Evolutionary conservation across 73 alveolate genomes (phyloP).

Genomic region (Tetrahymena malaccensis): DNA sequence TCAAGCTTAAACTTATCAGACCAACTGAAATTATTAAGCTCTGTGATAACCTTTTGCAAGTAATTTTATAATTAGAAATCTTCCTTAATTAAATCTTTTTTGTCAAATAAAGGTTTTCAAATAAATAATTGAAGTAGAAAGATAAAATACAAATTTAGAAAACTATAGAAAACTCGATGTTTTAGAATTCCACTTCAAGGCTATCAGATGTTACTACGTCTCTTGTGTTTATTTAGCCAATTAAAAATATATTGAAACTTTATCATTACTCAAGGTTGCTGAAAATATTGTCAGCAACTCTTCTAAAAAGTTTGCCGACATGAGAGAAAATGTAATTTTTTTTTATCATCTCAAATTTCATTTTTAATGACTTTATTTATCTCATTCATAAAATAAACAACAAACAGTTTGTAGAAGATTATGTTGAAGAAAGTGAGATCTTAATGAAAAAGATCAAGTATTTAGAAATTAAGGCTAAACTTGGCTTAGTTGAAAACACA

Average conservation of each 20-base stretch:
- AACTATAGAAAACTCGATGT: slow-evolving; percentile 30
- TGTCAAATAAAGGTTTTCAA: background rate
- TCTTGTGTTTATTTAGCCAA: slow-evolving; percentile 15
- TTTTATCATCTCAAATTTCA: background rate
- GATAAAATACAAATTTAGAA: slow-evolving; percentile 11
- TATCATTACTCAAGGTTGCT: slow-evolving; percentile 2
- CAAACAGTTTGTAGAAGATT: background rate
- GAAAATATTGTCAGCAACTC: slow-evolving; percentile 12
- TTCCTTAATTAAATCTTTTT: background rate
- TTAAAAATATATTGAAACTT: slow-evolving; percentile 27
- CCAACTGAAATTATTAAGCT: slow-evolving; percentile 39
- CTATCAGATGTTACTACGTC: slow-evolving; percentile 25
- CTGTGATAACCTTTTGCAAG: slow-evolving; percentile 25
- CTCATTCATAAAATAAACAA: too few relatives aligned
- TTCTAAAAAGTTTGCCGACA: slow-evolving; percentile 21
- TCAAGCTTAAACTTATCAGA: slow-evolving; percentile 20
- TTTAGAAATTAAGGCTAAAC: background rate
- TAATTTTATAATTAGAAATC: background rate
- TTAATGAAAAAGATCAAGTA: background rate
- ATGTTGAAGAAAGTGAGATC: background rate
- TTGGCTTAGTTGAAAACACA: background rate
- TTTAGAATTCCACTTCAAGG: slow-evolving; percentile 26
- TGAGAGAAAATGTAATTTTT: background rate
- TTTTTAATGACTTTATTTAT: too few relatives aligned
- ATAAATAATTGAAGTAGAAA: slow-evolving; percentile 35